phyloP scores from a whole-genome alignment of 495 filamentous ascomycete genomes.

The Penicillium subrubescens region DNA sequence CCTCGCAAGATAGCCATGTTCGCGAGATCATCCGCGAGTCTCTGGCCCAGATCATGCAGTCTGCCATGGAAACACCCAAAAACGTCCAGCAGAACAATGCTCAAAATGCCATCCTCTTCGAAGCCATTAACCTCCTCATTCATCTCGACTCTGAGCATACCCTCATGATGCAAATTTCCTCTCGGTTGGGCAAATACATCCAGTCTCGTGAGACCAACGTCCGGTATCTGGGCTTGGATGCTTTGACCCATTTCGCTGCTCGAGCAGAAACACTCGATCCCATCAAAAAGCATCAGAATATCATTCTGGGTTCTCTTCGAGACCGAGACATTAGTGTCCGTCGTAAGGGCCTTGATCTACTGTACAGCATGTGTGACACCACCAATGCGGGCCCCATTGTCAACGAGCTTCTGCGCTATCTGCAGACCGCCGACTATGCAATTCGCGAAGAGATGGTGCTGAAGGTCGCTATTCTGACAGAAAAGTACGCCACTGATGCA shows the following conservation, averaged over 20 bases:
- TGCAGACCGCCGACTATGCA: constrained; percentile 95
- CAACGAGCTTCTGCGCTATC: constrained; percentile 87
- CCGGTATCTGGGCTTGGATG: constrained; percentile 92
- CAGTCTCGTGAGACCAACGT: constrained; percentile 97
- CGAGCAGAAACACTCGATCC: constrained; percentile 93
- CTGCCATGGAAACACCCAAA: constrained; percentile 90
- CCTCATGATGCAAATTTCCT: constrained; percentile 96
- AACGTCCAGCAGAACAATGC: constrained; percentile 99
- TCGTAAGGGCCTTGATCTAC: constrained; percentile 89
- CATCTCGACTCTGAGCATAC: constrained; percentile 96
- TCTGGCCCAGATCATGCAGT: constrained; percentile 83
- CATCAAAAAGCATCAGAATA: constrained; percentile 96
- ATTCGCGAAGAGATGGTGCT: constrained; percentile 99
- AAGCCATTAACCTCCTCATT: constrained; percentile 98
- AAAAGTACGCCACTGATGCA: constrained; percentile 97
- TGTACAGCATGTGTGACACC: constrained; percentile 99
- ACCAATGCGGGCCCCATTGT: constrained; percentile 92
- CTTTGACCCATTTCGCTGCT: constrained; percentile 97
- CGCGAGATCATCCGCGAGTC: constrained; percentile 92
- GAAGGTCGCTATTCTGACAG: constrained; percentile 96
- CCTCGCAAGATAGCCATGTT: constrained; percentile 91
- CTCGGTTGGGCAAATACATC: constrained; percentile 92
- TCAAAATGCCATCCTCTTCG: constrained; percentile 96
- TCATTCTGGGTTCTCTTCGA: constrained; percentile 90
- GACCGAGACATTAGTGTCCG: constrained; percentile 97